Percentiles rank a stretch among this genome's conserved stretches.
Evolutionary conservation across 495 filamentous ascomycete species (phyloP).

Genomic region (Aspergillus asperescens): DNA sequence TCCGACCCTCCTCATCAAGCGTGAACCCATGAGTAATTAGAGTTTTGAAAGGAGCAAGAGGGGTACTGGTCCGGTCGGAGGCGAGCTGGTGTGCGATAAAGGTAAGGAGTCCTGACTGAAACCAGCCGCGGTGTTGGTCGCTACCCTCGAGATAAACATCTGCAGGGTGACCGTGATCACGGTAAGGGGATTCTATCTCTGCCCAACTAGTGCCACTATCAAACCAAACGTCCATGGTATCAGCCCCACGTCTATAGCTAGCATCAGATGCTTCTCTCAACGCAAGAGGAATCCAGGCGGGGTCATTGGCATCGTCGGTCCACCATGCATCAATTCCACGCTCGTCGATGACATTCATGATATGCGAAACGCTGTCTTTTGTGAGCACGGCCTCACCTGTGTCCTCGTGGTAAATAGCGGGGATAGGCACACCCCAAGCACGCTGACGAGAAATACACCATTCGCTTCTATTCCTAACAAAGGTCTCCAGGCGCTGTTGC

Average conservation of each 20-base stretch:
- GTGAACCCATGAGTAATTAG: slow-evolving; percentile 95
- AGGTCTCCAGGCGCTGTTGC: slow-evolving; percentile 68
- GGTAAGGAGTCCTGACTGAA: slow-evolving; percentile 97
- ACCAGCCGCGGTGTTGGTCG: slow-evolving; percentile 97
- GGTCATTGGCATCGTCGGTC: slow-evolving; percentile 68
- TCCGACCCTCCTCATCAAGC: slow-evolving; percentile 78
- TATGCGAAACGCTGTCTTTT: slow-evolving; percentile 74
- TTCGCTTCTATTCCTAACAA: slow-evolving; percentile 80
- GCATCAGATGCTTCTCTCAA: slow-evolving; percentile 37
- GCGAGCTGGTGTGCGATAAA: slow-evolving; percentile 58
- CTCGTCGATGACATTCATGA: slow-evolving; percentile 70
- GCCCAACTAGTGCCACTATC: slow-evolving; percentile 97
- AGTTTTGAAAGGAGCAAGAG: slow-evolving; percentile 66
- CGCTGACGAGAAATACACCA: slow-evolving; percentile 99
- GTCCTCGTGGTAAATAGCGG: slow-evolving; percentile 70
- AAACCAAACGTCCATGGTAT: slow-evolving; percentile 99
- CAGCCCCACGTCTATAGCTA: slow-evolving; percentile 68
- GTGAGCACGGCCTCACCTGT: slow-evolving; percentile 67
- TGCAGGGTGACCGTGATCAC: slow-evolving; percentile 54
- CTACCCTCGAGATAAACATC: slow-evolving; percentile 92
- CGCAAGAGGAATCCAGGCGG: slow-evolving; percentile 63
- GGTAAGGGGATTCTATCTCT: slow-evolving; percentile 36
- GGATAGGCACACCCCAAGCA: slow-evolving; percentile 94
- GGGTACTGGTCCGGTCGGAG: slow-evolving; percentile 30
- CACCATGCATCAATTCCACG: slow-evolving; percentile 90